Base-by-base conservation (phyloP, 1,284 basidiomycete species). In the Golubevia sp. region DNA sequence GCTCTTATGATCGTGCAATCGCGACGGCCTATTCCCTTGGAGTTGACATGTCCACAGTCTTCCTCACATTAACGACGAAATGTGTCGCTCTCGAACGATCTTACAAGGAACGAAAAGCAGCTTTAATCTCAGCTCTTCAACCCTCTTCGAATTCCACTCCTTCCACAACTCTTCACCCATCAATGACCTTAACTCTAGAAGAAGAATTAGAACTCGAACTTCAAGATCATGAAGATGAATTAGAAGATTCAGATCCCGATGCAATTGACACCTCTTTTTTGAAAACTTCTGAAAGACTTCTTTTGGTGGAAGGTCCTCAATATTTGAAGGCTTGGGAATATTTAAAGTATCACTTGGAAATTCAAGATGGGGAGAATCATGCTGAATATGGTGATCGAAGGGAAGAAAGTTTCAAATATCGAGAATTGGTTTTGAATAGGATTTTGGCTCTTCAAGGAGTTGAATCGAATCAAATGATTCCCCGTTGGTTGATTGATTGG, bases 1-100 rank as follows among this genome's bases (percentile, higher is more conserved):
- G 91, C 70, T 88, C 89, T 69, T 95, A 92, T 82, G 92, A 91
- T 73, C 86, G 88, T 56, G 96, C 96, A 1, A 89, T 95, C 84
- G 84, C 89, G 6, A 88, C 90, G 25, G 95, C 93, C 0, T 88
- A 89, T 44, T 89, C 88, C 58, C 87, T 97, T 49, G 86, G 88
- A 26, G 89, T 94, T 26, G 94, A 97, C 84, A 92, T 96, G 91
- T 89, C 89, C 2, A 90, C 92, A 69, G 81, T 96, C 23, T 97
- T 98, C 80, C 87, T 88, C 49, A 88, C 89, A 62, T 85, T 99
- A 57, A 90, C 94, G 0, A 86, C 86, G 26, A 90, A 91, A 76
- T 97, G 94, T 79, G 85, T 97, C 1, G 68, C 67, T 18, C 66
- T 79, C 8, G 25, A 49, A 20, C 27, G 58, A 54, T 44, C 50